phyloP scores from a whole-genome alignment of 2,329 filamentous ascomycete genomes.

The Sporothrix variecibatus region DNA sequence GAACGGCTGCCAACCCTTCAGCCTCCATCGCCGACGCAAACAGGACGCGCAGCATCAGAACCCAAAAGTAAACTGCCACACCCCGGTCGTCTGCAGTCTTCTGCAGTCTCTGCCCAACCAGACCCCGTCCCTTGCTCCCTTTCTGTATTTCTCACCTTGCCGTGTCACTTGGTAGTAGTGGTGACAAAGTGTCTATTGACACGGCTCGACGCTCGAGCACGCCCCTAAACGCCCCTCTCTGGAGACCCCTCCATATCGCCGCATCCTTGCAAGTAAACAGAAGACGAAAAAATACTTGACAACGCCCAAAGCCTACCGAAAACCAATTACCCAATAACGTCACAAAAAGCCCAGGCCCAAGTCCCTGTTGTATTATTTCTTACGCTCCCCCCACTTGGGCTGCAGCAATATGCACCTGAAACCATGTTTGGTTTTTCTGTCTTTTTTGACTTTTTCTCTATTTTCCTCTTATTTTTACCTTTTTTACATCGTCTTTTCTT shows the following conservation, averaged over 20 bases:
- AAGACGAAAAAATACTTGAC: background rate
- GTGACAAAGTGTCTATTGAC: background rate
- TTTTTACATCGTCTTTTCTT: background rate
- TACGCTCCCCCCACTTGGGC: conserved; percentile 29
- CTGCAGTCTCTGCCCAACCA: conserved; percentile 9
- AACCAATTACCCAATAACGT: background rate
- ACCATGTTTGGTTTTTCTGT: conserved; percentile 4
- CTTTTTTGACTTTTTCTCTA: background rate
- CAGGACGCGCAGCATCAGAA: background rate
- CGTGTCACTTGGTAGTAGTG: background rate
- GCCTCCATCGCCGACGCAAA: background rate
- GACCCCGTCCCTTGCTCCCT: background rate
- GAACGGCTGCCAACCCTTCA: background rate
- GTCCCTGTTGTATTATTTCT: conserved; percentile 23
- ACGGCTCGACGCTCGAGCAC: background rate
- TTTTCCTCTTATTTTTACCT: background rate
- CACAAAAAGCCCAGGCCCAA: background rate
- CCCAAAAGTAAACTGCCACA: background rate
- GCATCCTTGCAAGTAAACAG: conserved; percentile 7
- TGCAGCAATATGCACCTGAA: conserved; percentile 25
- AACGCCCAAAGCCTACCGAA: background rate
- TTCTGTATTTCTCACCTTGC: background rate
- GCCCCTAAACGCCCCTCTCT: too few species aligned
- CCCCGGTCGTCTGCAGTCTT: background rate
- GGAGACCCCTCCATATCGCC: background rate